Percentiles rank a stretch among this genome's conserved stretches.
These are phyloP conservation scores for Cnidoscolus chayamansa DNA, from an alignment of 441 rosid species.

Conservation along the genomic window DNA sequence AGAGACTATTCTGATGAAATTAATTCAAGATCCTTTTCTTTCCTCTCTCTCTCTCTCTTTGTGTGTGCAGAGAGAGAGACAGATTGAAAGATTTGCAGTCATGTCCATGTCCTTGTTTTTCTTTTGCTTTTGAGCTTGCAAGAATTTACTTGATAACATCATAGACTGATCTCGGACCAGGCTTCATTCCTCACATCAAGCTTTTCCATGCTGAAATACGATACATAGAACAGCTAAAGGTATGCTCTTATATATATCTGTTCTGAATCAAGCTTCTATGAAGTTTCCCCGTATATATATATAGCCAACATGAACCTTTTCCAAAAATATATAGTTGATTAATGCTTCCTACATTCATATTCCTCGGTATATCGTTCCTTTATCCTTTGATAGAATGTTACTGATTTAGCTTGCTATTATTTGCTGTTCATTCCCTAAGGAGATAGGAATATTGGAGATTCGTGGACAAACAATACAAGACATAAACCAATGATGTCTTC, in stretches of 20 bases:
- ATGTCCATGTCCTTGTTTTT: not conserved
- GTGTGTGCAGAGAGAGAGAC: too few species aligned
- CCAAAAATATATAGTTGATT: too few species aligned
- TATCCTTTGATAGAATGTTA: too few species aligned
- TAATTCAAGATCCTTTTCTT: too few species aligned
- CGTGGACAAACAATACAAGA: slow-evolving; percentile 32
- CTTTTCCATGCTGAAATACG: slow-evolving; percentile 34
- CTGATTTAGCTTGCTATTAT: too few species aligned
- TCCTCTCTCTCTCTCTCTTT: too few species aligned
- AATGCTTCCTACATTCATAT: too few species aligned
- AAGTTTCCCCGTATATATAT: not conserved
- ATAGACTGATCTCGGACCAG: slow-evolving; percentile 71
- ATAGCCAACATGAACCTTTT: too few species aligned
- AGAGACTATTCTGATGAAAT: too few species aligned
- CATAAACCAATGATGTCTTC: slow-evolving; percentile 20
- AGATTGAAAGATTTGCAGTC: not conserved
- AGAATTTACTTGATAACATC: slow-evolving; percentile 8
- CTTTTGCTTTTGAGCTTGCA: not conserved
- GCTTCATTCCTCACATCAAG: slow-evolving; percentile 74
- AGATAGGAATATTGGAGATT: slow-evolving; percentile 15
- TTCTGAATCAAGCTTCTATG: not conserved
- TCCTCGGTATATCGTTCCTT: too few species aligned
- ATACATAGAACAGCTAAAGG: not conserved
- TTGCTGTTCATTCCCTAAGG: too few species aligned
- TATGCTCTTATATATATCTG: not conserved